These are phyloP conservation scores for Phytophthora foliorum DNA, from an alignment of 352 stramenopile species.

Conservation along the genomic window DNA sequence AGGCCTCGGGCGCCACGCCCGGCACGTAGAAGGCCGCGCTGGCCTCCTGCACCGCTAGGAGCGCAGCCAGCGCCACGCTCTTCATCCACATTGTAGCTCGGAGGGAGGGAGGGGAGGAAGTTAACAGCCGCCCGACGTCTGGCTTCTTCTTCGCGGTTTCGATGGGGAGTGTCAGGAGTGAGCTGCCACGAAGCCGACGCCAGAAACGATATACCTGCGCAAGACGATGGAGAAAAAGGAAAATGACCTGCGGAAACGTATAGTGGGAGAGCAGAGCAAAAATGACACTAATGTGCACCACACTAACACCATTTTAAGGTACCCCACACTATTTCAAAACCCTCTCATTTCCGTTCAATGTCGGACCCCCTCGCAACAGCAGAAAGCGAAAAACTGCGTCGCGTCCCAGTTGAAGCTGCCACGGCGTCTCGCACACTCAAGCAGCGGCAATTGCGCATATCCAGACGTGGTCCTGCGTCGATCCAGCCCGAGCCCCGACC, in stretches of 20 bases:
- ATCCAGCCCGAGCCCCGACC: no score
- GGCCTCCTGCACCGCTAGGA: constrained; percentile 30
- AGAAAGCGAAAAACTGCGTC: constrained; percentile 10
- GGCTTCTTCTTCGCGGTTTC: constrained; percentile 28
- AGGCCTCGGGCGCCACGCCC: constrained; percentile 86
- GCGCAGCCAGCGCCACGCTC: constrained; percentile 36
- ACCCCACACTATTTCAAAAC: background rate
- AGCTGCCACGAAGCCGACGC: constrained; percentile 35
- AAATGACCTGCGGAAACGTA: constrained; percentile 5
- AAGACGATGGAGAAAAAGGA: constrained; percentile 14
- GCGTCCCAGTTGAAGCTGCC: constrained; percentile 11
- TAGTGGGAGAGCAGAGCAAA: constrained; percentile 27
- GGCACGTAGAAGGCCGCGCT: constrained; percentile 87
- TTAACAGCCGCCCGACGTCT: constrained; percentile 24
- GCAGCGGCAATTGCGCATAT: no score
- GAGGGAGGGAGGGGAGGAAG: constrained; percentile 2
- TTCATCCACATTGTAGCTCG: constrained; percentile 43
- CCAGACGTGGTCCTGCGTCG: no score
- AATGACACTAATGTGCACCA: constrained; percentile 1
- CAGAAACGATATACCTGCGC: constrained; percentile 24
- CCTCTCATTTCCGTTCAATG: constrained; percentile 19
- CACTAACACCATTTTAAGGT: background rate
- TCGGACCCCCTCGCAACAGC: background rate
- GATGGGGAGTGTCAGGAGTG: constrained; percentile 2
- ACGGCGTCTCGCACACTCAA: no score